Percentiles rank a stretch among this genome's conserved stretches.
Conservation (phyloP, 116 monocot species). For the Iris pallida region DNA sequence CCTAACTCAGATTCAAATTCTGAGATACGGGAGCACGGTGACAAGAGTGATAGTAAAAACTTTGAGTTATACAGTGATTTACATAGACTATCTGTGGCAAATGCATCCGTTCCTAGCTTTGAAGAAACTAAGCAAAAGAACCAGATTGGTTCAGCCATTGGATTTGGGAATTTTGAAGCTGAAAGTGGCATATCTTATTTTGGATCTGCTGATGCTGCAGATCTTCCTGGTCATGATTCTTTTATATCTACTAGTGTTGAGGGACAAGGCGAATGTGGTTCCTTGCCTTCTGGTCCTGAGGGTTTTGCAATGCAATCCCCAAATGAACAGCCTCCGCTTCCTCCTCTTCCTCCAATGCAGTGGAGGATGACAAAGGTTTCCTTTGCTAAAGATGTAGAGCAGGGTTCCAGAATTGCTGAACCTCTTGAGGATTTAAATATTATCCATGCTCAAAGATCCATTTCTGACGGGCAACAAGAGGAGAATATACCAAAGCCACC, state of each 20-base stretch:
- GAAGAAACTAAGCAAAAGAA: conserved; percentile 26
- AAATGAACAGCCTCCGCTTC: conserved; percentile 57
- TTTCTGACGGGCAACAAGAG: conserved; percentile 7
- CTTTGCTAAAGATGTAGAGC: conserved; percentile 23
- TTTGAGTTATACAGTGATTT: conserved; percentile 35
- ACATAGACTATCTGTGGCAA: conserved; percentile 27
- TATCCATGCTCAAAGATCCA: conserved; percentile 11
- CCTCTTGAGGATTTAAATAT: conserved; percentile 11
- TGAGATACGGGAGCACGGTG: conserved; percentile 74
- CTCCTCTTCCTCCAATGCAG: conserved; percentile 77
- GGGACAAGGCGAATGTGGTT: conserved; percentile 17
- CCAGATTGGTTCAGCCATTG: conserved; percentile 17
- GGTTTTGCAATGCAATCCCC: conserved; percentile 15
- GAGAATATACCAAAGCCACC: conserved; percentile 12
- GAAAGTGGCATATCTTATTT: conserved; percentile 25
- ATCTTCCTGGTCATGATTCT: conserved; percentile 51
- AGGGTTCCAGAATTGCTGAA: conserved; percentile 21
- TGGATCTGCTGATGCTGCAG: conserved; percentile 21
- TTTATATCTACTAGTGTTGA: conserved; percentile 16
- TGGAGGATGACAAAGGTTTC: conserved; percentile 50
- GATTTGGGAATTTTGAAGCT: conserved; percentile 14
- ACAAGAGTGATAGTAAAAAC: conserved; percentile 13
- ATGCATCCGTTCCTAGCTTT: conserved; percentile 31
- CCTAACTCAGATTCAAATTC: conserved; percentile 69
- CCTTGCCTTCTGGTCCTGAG: conserved; percentile 8